Percentiles rank a stretch among this genome's conserved stretches.
Conservation (phyloP, 495 filamentous ascomycete species). For the Entonaema liquescens region DNA sequence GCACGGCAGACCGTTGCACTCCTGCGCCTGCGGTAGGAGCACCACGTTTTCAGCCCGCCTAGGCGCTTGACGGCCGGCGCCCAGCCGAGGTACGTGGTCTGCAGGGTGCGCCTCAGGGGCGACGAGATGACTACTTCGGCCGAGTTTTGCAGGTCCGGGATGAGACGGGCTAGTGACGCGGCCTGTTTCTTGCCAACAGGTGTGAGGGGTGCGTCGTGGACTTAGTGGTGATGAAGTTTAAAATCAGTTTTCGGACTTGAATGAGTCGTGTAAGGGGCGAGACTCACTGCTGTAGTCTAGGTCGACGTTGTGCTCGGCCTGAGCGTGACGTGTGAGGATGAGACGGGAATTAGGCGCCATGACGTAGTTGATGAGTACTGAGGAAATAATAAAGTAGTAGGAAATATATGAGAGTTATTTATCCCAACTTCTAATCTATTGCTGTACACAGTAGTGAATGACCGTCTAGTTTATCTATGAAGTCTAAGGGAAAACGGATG, state of each 20-base stretch:
- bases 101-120: slow-evolving; percentile 32
- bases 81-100: slow-evolving; percentile 36
- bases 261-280: not conserved
- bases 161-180: slow-evolving; percentile 18
- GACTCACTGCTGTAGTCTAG: slow-evolving; percentile 43
- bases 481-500: not conserved
- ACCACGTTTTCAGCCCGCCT: slow-evolving; percentile 32
- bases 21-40: slow-evolving; percentile 42
- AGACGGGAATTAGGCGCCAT: slow-evolving; percentile 63
- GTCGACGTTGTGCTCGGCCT: slow-evolving; percentile 63
- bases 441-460: not conserved
- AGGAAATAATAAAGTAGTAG: not conserved
- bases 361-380: not conserved
- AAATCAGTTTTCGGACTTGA: not conserved
- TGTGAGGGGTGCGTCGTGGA: slow-evolving; percentile 38
- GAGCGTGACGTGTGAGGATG: slow-evolving; percentile 65
- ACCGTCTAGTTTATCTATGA: not conserved
- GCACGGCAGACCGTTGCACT: slow-evolving; percentile 50
- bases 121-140: slow-evolving; percentile 35
- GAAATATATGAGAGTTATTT: not conserved
- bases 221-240: slow-evolving; percentile 5
- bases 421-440: slow-evolving; percentile 5
- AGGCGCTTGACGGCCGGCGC: slow-evolving; percentile 30
- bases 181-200: slow-evolving; percentile 37
- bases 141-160: slow-evolving; percentile 20